A percentile compares a stretch with the other conserved stretches of the same genome.
Evolutionary conservation across 2,329 filamentous ascomycete species (phyloP).

Genomic region (Cytospora paraplurivora): DNA sequence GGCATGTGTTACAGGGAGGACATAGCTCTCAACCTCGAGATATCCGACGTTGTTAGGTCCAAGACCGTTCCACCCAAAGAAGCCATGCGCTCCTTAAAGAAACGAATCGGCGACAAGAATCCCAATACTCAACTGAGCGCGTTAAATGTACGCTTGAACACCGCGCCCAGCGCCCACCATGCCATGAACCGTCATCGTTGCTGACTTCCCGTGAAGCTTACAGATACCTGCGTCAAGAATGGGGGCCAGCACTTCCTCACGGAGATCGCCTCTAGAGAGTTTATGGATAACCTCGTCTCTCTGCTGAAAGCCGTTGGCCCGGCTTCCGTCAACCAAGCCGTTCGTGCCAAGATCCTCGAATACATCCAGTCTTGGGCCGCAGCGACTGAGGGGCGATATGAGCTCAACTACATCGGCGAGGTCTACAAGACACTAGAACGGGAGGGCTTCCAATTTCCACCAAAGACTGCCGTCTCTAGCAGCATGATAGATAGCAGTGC

Average conservation of each 20-base stretch:
- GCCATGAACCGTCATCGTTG: not conserved
- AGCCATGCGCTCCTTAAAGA: slow-evolving; percentile 95
- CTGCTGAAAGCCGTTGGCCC: slow-evolving; percentile 78
- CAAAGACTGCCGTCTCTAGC: slow-evolving; percentile 82
- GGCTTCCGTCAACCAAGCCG: slow-evolving; percentile 78
- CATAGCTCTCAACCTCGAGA: slow-evolving; percentile 95
- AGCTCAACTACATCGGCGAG: slow-evolving; percentile 83
- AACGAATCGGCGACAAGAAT: slow-evolving; percentile 94
- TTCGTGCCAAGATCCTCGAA: slow-evolving; percentile 88
- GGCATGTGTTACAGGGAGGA: slow-evolving; percentile 67
- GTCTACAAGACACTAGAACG: slow-evolving; percentile 80
- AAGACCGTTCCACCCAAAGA: slow-evolving; percentile 98
- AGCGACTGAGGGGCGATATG: slow-evolving; percentile 81
- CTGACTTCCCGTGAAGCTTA: slow-evolving; percentile 59
- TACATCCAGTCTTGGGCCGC: slow-evolving; percentile 92
- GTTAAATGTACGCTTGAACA: slow-evolving; percentile 68
- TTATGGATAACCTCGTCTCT: slow-evolving; percentile 95
- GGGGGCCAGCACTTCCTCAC: slow-evolving; percentile 91
- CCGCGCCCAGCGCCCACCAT: not conserved
- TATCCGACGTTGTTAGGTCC: slow-evolving; percentile 94
- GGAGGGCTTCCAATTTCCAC: slow-evolving; percentile 89
- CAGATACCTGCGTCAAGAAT: slow-evolving; percentile 98
- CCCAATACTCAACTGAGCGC: slow-evolving; percentile 95
- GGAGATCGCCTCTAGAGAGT: slow-evolving; percentile 95
- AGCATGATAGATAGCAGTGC: slow-evolving; percentile 98